phyloP scores from a whole-genome alignment of 441 rosid genomes.

The Jatropha multifida region DNA sequence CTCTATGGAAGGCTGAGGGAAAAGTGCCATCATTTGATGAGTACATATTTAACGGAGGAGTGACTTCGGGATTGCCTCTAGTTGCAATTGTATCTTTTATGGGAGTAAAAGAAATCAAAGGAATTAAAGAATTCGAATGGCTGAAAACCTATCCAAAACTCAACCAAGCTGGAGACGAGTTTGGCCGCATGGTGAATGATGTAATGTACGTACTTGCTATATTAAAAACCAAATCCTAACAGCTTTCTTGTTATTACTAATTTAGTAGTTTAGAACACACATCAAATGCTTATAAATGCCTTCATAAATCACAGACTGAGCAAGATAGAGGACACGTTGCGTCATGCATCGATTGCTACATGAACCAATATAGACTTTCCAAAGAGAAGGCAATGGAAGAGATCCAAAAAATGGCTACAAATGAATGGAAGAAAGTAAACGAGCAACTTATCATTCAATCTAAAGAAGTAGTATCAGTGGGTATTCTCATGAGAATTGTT shows the following conservation, averaged over 20 bases:
- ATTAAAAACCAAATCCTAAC: too few relatives aligned
- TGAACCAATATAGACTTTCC: constrained; percentile 23
- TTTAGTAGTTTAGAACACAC: too few relatives aligned
- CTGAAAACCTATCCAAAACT: constrained; percentile 3
- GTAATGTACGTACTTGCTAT: background rate
- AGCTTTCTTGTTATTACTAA: too few relatives aligned
- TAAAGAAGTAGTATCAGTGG: constrained; percentile 1
- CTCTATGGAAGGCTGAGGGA: background rate
- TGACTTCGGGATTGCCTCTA: constrained; percentile 3
- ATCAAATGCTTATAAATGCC: too few relatives aligned
- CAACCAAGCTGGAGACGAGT: background rate
- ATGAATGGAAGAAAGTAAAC: constrained; percentile 33
- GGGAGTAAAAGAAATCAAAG: constrained; percentile 11
- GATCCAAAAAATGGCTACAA: background rate
- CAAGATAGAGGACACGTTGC: constrained; percentile 25
- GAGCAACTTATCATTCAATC: constrained; percentile 17
- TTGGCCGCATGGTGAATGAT: constrained; percentile 13
- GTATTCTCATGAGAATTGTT: constrained; percentile 7
- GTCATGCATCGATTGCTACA: constrained; percentile 26
- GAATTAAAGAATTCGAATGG: constrained; percentile 22
- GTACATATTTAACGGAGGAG: constrained; percentile 6
- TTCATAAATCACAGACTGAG: constrained; percentile 18
- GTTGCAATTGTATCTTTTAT: background rate
- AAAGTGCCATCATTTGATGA: constrained; percentile 19
- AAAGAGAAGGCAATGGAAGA: constrained; percentile 8